These are phyloP conservation scores for Botrytis sinoallii DNA, from an alignment of 2,329 filamentous ascomycete species.

Conservation along the genomic window DNA sequence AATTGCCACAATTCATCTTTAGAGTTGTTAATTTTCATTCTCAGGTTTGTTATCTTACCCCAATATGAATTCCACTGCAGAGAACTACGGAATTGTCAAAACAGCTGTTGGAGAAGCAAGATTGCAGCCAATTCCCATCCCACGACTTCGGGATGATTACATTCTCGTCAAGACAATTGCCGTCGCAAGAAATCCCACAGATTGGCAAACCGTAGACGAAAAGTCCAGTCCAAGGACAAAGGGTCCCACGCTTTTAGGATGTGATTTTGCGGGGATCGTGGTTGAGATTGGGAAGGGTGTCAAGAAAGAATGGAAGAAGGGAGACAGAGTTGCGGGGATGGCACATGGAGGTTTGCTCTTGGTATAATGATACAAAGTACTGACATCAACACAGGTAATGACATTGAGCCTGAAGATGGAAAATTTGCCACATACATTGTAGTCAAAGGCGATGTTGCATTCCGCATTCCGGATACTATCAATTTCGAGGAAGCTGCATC, in stretches of 20 bases:
- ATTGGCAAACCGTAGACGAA: not conserved
- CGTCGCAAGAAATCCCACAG: not conserved
- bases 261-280: constrained; percentile 20
- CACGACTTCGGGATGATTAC: not conserved
- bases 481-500: constrained; percentile 45
- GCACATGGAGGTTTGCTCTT: constrained; percentile 27
- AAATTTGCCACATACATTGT: constrained; percentile 30
- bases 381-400: not conserved
- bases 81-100: not conserved
- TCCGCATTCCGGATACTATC: constrained; percentile 44
- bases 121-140: not conserved
- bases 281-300: constrained; percentile 23
- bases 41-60: not conserved
- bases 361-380: not conserved
- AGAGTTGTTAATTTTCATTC: not conserved
- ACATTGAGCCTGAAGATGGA: constrained; percentile 27
- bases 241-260: not conserved
- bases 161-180: not conserved
- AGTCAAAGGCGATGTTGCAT: constrained; percentile 41
- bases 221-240: not conserved
- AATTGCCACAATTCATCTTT: not conserved
- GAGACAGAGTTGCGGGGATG: constrained; percentile 27
- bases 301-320: constrained; percentile 25
- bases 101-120: not conserved
- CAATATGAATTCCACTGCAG: not conserved